These are phyloP conservation scores for Phytophthora melonis DNA, from an alignment of 352 stramenopile genomes.

Conservation along the genomic window DNA sequence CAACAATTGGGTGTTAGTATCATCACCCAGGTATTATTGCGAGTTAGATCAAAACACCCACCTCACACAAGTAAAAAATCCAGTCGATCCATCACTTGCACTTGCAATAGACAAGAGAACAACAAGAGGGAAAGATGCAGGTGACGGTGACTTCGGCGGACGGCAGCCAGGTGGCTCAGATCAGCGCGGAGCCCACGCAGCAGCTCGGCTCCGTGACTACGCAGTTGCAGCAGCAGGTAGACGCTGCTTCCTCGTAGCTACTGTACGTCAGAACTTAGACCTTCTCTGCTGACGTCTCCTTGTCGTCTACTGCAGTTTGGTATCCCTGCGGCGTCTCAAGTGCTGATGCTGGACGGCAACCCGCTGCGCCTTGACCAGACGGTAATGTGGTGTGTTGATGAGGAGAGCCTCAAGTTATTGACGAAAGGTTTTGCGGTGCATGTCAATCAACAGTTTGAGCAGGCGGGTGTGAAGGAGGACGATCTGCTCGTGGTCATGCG, in stretches of 20 bases:
- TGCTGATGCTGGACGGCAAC: conserved; percentile 72
- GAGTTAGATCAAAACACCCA: neutral
- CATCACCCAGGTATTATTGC: neutral
- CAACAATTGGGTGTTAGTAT: neutral
- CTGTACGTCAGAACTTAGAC: too few species aligned
- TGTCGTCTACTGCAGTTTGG: conserved; percentile 55
- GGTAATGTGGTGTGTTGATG: conserved; percentile 31
- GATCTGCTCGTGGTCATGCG: conserved; percentile 77
- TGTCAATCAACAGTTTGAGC: conserved; percentile 63
- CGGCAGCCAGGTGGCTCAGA: conserved; percentile 61
- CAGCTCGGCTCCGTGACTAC: conserved; percentile 47
- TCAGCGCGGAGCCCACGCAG: conserved; percentile 63
- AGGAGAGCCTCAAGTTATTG: neutral
- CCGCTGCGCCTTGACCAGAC: conserved; percentile 62
- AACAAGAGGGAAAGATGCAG: conserved; percentile 50
- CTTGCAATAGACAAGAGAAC: conserved; percentile 1
- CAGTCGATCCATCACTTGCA: neutral
- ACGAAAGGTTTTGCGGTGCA: conserved; percentile 1
- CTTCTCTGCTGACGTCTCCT: conserved; percentile 7
- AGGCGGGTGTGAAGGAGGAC: conserved; percentile 72
- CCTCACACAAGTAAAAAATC: neutral
- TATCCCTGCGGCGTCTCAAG: conserved; percentile 59
- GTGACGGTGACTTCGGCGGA: conserved; percentile 76
- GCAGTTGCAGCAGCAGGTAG: conserved; percentile 68
- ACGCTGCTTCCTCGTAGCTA: neutral